Evolutionary conservation across 768 basidiomycete species (phyloP), one percentile per base, ranked within the genome.

Genomic region (Russula virescens): DNA sequence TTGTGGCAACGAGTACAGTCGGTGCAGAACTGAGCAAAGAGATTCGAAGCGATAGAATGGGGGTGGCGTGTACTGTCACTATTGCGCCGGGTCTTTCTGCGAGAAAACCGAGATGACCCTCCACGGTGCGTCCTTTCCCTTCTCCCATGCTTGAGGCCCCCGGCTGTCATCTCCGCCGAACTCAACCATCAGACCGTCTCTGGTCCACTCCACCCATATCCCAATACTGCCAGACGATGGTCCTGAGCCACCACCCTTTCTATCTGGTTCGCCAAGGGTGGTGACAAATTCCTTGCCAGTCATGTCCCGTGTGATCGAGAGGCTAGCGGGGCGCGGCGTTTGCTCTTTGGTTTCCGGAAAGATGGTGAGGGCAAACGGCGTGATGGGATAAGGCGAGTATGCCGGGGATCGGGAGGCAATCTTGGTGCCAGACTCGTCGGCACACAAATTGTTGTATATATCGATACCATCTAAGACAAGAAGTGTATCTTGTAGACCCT

Each of bases 151-250:
- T 65, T 89, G 85, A 7, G 89, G 87, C 2, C 91, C 91, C 61
- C 81, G 81, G 14, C 88, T 85, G 63, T 89, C 84, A 52, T 83
- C 81, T 1, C 89, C 91, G 0, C 88, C 90, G 71, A 91, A 91
- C 69, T 94, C 91, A 14, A 91, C 81, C 89, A 94, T 91, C 40
- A 94, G 71, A 2, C 91, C 91, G 63, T 87, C 81, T 68, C 77
- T 81, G 28, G 84, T 79, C 94, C 94, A 97, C 73, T 97, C 93
- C 66, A 93, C 89, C 91, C 93, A 97, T 67, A 96, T 92, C 31
- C 87, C 87, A 67, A 96, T 89, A 35, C 88, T 91, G 43, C 90
- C 89, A 2, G 85, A 83, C 23, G 87, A 88, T 14, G 91, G 91
- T 0, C 91, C 91, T 10, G 84, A 77, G 1, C 95, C 94, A 23